Evolutionary conservation across 176 grass and related monocot genomes (phyloP).

Genomic region (Puccinellia tenuiflora): DNA sequence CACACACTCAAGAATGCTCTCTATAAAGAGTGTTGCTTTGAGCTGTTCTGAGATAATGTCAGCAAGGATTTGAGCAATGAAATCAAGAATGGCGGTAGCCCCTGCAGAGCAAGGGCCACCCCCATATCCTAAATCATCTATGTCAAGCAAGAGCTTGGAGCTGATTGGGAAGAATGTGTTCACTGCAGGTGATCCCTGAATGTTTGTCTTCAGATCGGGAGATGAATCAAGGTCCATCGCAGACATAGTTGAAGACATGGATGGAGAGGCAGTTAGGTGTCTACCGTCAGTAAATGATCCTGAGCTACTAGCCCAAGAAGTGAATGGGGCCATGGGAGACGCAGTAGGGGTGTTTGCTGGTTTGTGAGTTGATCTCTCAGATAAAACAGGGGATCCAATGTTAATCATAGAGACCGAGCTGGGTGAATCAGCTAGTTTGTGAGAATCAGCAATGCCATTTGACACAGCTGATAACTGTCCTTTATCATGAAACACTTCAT

Average conservation of each 20-base stretch:
- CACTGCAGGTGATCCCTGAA: constrained; percentile 48
- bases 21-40: constrained; percentile 83
- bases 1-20: constrained; percentile 76
- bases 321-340: constrained; percentile 72
- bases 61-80: constrained; percentile 91
- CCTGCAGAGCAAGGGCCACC: constrained; percentile 95
- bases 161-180: constrained; percentile 75
- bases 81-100: constrained; percentile 96
- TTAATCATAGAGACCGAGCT: constrained; percentile 62
- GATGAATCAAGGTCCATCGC: constrained; percentile 59
- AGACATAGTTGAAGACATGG: constrained; percentile 72
- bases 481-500: constrained; percentile 42
- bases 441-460: constrained; percentile 46
- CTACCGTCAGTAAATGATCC: constrained; percentile 51
- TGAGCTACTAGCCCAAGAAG: constrained; percentile 72
- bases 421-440: constrained; percentile 51
- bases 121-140: constrained; percentile 94
- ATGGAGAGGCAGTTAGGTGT: constrained; percentile 57
- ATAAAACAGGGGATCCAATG: constrained; percentile 67
- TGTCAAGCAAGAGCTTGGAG: constrained; percentile 78
- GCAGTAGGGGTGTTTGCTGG: constrained; percentile 54
- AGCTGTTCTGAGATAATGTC: constrained; percentile 84
- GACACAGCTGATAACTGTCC: constrained; percentile 11
- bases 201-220: constrained; percentile 57
- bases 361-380: constrained; percentile 75